Percentiles rank a stretch among this genome's conserved stretches.
phyloP scores from a whole-genome alignment of 73 alveolate species.

The Urostyla sp. region DNA sequence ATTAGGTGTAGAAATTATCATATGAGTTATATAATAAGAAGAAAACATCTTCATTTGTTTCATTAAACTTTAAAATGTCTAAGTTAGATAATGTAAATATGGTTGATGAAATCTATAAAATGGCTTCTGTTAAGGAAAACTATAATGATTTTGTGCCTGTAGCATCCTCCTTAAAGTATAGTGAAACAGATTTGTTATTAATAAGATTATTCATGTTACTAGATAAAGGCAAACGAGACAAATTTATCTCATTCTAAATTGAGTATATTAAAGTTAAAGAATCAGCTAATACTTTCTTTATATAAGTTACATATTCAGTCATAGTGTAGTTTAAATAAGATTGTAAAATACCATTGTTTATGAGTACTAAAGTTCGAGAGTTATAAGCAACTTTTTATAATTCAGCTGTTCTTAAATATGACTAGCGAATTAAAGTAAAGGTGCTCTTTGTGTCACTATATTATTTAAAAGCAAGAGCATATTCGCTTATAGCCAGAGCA shows the following conservation, averaged over 20 bases:
- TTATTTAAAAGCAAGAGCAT: slow-evolving; percentile 19
- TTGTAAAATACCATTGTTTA: slow-evolving; percentile 25
- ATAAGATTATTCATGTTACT: slow-evolving; percentile 32
- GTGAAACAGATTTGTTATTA: slow-evolving; percentile 39
- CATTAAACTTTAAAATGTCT: slow-evolving; percentile 24
- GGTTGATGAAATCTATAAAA: slow-evolving; percentile 45
- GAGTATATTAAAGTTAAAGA: slow-evolving; percentile 40
- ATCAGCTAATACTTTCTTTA: slow-evolving; percentile 21
- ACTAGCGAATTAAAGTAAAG: slow-evolving; percentile 15
- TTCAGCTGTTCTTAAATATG: slow-evolving; percentile 53
- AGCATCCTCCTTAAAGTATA: slow-evolving; percentile 49
- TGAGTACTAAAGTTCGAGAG: slow-evolving; percentile 39
- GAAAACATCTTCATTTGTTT: slow-evolving; percentile 59
- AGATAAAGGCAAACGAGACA: slow-evolving; percentile 31
- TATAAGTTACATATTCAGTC: slow-evolving; percentile 4
- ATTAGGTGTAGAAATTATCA: slow-evolving; percentile 32
- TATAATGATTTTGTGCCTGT: slow-evolving; percentile 21
- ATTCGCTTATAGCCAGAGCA: slow-evolving; percentile 50
- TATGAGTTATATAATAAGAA: slow-evolving; percentile 48
- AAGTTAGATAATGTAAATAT: slow-evolving; percentile 49
- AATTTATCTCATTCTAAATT: slow-evolving; percentile 42
- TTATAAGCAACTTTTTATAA: slow-evolving; percentile 53
- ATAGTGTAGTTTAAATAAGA: background rate
- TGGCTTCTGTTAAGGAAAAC: slow-evolving; percentile 58
- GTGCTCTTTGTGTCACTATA: slow-evolving; percentile 44